Conservation (phyloP, 495 filamentous ascomycete species). For the Talaromyces liani region DNA sequence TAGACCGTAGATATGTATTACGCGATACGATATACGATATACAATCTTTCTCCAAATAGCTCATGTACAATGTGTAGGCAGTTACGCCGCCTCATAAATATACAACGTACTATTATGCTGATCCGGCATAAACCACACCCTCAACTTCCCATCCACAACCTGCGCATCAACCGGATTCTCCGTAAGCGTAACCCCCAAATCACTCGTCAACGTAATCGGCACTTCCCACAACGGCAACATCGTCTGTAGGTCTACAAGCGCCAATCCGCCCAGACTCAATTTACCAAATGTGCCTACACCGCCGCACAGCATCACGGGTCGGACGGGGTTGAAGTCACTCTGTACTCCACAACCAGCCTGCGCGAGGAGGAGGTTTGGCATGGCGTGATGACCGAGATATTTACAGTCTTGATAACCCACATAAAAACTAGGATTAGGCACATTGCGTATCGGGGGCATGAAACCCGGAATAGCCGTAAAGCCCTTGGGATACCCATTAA, state of each 20-base stretch:
- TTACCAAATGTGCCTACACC: slow-evolving; percentile 20
- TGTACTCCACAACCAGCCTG: background rate
- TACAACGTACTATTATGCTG: slow-evolving; percentile 28
- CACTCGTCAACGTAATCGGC: slow-evolving; percentile 25
- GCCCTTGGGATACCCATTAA: slow-evolving; percentile 12
- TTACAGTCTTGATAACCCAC: slow-evolving; percentile 35
- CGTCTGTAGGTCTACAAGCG: slow-evolving; percentile 25
- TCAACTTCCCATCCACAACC: slow-evolving; percentile 25
- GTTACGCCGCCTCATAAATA: slow-evolving; percentile 21
- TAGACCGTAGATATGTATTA: background rate
- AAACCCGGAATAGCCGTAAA: slow-evolving; percentile 17
- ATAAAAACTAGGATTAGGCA: slow-evolving; percentile 21
- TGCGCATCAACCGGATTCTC: slow-evolving; percentile 30
- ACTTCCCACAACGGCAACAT: slow-evolving; percentile 27
- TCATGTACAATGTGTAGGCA: background rate
- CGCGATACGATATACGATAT: background rate
- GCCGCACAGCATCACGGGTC: slow-evolving; percentile 29
- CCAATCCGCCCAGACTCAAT: slow-evolving; percentile 24
- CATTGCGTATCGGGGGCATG: slow-evolving; percentile 11
- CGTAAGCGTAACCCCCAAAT: slow-evolving; percentile 19
- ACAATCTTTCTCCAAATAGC: background rate
- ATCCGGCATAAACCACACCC: slow-evolving; percentile 27
- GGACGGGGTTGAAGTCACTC: background rate
- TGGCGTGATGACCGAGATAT: slow-evolving; percentile 23
- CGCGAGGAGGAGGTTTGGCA: slow-evolving; percentile 9